Conservation (phyloP, 305 asterid species). For the Fraxinus albicans region DNA sequence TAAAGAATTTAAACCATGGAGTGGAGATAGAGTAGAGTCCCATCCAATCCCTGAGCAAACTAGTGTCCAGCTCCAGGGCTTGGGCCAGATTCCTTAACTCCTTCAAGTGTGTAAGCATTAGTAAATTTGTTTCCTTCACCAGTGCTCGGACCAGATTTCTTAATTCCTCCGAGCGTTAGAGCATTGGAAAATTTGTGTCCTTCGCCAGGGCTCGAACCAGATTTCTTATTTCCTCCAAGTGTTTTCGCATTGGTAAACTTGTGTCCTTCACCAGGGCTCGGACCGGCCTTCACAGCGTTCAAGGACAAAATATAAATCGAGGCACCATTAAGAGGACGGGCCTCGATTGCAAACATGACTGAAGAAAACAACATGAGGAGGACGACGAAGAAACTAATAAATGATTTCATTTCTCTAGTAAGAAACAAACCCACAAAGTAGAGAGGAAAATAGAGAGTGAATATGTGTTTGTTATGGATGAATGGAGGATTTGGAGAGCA, state of each 20-base stretch:
- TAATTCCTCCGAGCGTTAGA: conserved; percentile 21
- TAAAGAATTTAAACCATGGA: background rate
- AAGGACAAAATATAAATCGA: background rate
- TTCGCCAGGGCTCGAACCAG: conserved; percentile 34
- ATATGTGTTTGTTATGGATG: background rate
- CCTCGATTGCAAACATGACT: conserved; percentile 5
- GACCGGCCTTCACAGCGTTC: conserved; percentile 14
- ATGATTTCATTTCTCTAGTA: conserved; percentile 7
- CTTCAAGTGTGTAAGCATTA: conserved; percentile 3
- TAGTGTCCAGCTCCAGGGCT: conserved; percentile 23
- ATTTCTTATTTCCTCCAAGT: conserved; percentile 20
- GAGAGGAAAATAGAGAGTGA: background rate
- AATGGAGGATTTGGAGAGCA: background rate
- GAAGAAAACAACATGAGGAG: conserved; percentile 13
- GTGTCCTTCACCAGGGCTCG: conserved; percentile 26
- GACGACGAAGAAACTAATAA: background rate
- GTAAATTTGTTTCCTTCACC: background rate
- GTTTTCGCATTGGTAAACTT: background rate
- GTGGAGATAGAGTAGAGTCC: background rate
- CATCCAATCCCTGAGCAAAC: too few species aligned
- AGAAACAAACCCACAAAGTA: background rate
- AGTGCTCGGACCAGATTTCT: conserved; percentile 28
- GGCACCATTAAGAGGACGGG: conserved; percentile 27
- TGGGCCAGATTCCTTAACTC: conserved; percentile 13
- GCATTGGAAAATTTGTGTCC: conserved; percentile 17